Evolutionary conservation across 2,329 filamentous ascomycete genomes (phyloP).

Genomic region (Penicillium frequentans): DNA sequence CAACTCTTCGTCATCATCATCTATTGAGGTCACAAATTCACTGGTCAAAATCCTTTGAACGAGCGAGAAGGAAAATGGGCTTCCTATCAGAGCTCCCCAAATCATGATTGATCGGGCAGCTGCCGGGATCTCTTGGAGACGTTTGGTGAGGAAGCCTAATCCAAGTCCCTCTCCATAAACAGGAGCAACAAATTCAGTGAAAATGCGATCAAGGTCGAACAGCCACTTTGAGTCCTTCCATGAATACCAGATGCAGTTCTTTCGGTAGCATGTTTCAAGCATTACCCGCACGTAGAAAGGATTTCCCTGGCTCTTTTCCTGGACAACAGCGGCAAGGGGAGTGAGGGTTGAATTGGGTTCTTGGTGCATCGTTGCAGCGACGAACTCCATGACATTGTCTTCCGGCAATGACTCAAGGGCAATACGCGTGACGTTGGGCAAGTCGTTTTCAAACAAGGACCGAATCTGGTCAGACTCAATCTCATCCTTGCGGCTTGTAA

Average conservation of each 20-base stretch:
- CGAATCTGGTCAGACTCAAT: constrained; percentile 50
- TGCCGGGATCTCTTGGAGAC: constrained; percentile 72
- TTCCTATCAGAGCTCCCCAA: constrained; percentile 83
- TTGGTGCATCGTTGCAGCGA: constrained; percentile 76
- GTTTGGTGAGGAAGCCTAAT: constrained; percentile 76
- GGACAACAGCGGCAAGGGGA: constrained; percentile 77
- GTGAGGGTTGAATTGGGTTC: constrained; percentile 67
- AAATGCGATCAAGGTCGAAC: constrained; percentile 81
- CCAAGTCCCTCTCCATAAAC: constrained; percentile 78
- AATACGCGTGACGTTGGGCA: constrained; percentile 66
- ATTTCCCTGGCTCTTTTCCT: constrained; percentile 85
- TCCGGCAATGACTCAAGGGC: constrained; percentile 72
- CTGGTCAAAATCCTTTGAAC: constrained; percentile 75
- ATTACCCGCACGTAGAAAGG: constrained; percentile 92
- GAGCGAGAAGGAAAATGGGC: constrained; percentile 78
- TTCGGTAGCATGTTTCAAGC: constrained; percentile 81
- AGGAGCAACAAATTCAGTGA: constrained; percentile 78
- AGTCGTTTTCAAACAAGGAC: constrained; percentile 45
- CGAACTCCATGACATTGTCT: constrained; percentile 77
- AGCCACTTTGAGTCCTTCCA: constrained; percentile 81
- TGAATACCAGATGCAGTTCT: constrained; percentile 87
- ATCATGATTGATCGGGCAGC: constrained; percentile 76
- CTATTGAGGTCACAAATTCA: constrained; percentile 63
- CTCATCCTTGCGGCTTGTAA: constrained; percentile 73
- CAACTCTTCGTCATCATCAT: constrained; percentile 47